phyloP scores from a whole-genome alignment of 2,329 filamentous ascomycete species.

The Drechslerella dactyloides region DNA sequence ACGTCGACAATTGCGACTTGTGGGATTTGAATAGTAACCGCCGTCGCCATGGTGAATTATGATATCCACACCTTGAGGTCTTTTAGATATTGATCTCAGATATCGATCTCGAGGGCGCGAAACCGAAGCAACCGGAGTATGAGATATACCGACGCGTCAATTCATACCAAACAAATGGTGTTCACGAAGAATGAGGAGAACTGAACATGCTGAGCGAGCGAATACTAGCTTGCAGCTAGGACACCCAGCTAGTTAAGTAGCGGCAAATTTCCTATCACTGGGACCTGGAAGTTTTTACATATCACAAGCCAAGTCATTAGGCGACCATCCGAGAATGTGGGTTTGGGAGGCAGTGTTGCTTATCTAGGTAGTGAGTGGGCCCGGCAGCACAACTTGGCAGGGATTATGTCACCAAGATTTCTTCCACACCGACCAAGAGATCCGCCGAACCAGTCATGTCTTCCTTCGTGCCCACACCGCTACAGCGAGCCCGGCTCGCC shows the following conservation, averaged over 20 bases:
- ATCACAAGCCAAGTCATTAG: conserved; percentile 28
- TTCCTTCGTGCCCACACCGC: not conserved
- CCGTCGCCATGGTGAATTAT: conserved; percentile 22
- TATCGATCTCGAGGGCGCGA: too few species aligned
- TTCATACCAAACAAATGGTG: too few species aligned
- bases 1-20: conserved; percentile 41
- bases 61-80: too few species aligned
- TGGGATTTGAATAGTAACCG: conserved; percentile 32
- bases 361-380: conserved; percentile 24
- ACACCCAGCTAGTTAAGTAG: conserved; percentile 29
- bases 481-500: conserved; percentile 6
- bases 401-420: conserved; percentile 25
- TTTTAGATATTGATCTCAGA: too few species aligned
- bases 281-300: not conserved
- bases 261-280: not conserved
- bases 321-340: conserved; percentile 46
- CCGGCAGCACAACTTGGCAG: conserved; percentile 22
- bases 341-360: conserved; percentile 45
- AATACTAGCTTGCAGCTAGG: not conserved
- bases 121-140: too few species aligned
- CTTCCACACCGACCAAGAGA: conserved; percentile 33
- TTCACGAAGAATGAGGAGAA: not conserved
- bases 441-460: conserved; percentile 2
- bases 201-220: not conserved
- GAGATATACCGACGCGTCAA: too few species aligned